Conservation (phyloP, 352 stramenopile genomes). For the Pythium chondricola region DNA sequence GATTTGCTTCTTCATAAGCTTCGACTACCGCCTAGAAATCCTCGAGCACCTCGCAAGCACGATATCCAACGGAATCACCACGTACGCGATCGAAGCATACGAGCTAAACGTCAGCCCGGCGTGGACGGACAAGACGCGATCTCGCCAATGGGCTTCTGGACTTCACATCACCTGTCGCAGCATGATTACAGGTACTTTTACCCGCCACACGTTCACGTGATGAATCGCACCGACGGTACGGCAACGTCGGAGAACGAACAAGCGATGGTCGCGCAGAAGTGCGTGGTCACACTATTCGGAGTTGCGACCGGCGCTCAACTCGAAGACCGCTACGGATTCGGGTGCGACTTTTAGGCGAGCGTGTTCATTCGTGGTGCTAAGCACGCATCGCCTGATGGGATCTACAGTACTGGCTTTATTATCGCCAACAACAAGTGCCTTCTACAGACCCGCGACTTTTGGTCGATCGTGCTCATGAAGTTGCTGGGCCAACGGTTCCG, state of each 20-base stretch:
- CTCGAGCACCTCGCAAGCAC: no score
- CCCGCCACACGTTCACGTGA: no score
- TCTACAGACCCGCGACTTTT: constrained; percentile 18
- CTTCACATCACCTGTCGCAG: no score
- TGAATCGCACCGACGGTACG: no score
- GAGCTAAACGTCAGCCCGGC: no score
- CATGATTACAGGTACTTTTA: no score
- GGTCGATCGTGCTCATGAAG: constrained; percentile 25
- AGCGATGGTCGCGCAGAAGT: constrained; percentile 6
- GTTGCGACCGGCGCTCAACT: constrained; percentile 21
- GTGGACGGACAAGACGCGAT: no score
- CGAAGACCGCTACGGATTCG: constrained; percentile 16
- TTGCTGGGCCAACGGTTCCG: constrained; percentile 10
- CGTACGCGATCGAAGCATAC: no score
- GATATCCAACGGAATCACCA: no score
- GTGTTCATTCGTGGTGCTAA: constrained; percentile 30
- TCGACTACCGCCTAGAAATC: no score
- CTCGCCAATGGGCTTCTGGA: no score
- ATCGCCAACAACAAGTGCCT: constrained; percentile 30
- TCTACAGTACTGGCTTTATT: constrained; percentile 27
- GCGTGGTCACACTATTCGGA: constrained; percentile 25
- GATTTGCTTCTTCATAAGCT: constrained; percentile 10
- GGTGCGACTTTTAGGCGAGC: constrained; percentile 23
- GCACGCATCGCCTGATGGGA: constrained; percentile 21
- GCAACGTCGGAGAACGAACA: constrained; percentile 11